Evolutionary conservation across 108 stramenopile species (phyloP), one percentile per base, ranked within the genome.

Genomic region (Skeletonema costatum): DNA sequence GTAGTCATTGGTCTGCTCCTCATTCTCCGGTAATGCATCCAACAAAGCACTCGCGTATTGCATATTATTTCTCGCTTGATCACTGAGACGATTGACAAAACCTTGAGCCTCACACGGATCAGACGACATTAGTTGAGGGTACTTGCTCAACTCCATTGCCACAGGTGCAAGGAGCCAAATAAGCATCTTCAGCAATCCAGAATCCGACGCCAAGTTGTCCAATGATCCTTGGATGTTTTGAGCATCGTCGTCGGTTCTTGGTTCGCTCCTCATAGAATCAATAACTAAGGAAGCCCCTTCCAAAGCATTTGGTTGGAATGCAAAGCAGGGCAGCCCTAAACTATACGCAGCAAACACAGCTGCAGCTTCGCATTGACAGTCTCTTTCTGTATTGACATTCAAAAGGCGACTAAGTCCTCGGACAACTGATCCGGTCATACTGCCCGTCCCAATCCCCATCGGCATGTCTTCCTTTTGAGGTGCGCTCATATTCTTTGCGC

Each of bases 101-200:
- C 89, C 92, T 56, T 29, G 71, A 10, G 92, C 94, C 78, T 98
- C 95, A 1, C 95, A 81, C 19, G 98, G 97, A 70, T 98, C 95
- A 25, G 93, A 93, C 42, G 87, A 87, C 33, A 97, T 89, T 51
- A 96, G 71, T 71, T 93, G 93, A 14, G 95, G 87, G 64, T 98
- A 88, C 36, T 87, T 88, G 60, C 82, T 66, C 13, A 76, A 65
- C 78, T 98, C 98, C 84, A 87, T 92, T 39, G 95, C 97, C 17
- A 97, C 98, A 25, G 97, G 97, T 9, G 96, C 93, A 88, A 97
- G 74, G 32, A 98, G 78, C 97, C 97, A 98, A 32, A 97, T 80
- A 51, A 98, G 64, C 30, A 98, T 76, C 61, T 94, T 90, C 73
- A 97, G 61, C 3, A 96, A 77, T 10, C 97, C 97, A 42, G 77